These are phyloP conservation scores for Pichia sp. DNA, from an alignment of 1,139 yeast species.

Conservation along the genomic window DNA sequence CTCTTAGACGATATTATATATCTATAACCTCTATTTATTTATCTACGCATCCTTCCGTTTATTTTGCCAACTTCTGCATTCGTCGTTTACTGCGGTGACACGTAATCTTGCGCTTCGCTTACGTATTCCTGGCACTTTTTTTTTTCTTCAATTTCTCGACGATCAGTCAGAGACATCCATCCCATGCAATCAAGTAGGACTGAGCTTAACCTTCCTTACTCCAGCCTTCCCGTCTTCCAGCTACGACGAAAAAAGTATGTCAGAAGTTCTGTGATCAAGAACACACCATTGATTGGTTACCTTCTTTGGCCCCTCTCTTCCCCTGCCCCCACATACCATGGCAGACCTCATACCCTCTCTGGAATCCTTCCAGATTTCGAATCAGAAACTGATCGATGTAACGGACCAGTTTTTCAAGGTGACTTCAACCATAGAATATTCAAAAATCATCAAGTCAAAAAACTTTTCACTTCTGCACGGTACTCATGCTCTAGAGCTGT, in stretches of 20 bases:
- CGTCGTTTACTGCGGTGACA: background rate
- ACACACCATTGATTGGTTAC: background rate
- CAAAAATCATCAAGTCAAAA: constrained; percentile 45
- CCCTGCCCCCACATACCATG: constrained; percentile 2
- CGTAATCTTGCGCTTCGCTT: background rate
- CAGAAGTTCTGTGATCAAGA: background rate
- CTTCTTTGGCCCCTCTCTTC: background rate
- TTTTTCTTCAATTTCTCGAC: background rate
- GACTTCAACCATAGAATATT: constrained; percentile 26
- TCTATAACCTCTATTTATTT: constrained; percentile 5
- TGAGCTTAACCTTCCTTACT: too few relatives aligned
- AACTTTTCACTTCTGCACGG: constrained; percentile 64
- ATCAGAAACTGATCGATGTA: constrained; percentile 23
- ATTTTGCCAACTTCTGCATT: background rate
- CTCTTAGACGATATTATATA: background rate
- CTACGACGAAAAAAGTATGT: too few relatives aligned
- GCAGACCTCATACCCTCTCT: constrained; percentile 10
- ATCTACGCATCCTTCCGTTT: background rate
- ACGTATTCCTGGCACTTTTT: background rate
- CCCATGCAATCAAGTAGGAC: too few relatives aligned
- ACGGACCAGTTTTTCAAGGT: constrained; percentile 30
- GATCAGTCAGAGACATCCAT: too few relatives aligned
- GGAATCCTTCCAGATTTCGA: constrained; percentile 8
- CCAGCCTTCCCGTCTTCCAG: too few relatives aligned
- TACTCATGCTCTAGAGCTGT: constrained; percentile 67